These are phyloP conservation scores for Leccinum barrowsii DNA, from an alignment of 768 basidiomycete species.

Conservation along the genomic window DNA sequence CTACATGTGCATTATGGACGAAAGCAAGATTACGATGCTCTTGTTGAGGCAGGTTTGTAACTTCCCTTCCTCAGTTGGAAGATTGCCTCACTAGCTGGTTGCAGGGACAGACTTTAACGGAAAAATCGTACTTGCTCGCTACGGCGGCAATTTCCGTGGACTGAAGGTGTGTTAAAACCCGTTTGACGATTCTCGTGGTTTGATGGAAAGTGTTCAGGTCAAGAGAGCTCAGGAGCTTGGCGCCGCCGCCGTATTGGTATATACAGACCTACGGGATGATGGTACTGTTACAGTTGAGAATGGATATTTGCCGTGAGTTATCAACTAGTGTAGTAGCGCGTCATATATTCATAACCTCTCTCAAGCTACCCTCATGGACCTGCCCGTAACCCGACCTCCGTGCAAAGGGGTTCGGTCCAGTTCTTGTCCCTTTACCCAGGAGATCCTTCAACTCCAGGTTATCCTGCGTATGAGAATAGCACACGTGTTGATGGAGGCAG, in stretches of 20 bases:
- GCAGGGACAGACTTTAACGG: constrained; percentile 66
- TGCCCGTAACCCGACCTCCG: constrained; percentile 77
- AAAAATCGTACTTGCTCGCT: constrained; percentile 76
- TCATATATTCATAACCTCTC: background rate
- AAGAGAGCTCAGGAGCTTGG: constrained; percentile 88
- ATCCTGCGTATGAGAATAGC: constrained; percentile 81
- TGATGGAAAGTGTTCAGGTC: constrained; percentile 47
- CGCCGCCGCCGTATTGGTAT: constrained; percentile 76
- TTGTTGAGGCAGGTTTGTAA: constrained; percentile 44
- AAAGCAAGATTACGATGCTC: constrained; percentile 60
- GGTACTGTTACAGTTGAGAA: constrained; percentile 75
- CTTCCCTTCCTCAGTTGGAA: background rate
- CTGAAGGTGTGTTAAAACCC: constrained; percentile 56
- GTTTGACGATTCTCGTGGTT: constrained; percentile 8
- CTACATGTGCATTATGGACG: constrained; percentile 58
- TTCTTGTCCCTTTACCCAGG: constrained; percentile 66
- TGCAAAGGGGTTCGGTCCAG: constrained; percentile 85
- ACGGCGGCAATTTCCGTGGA: constrained; percentile 81
- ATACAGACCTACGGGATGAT: constrained; percentile 85
- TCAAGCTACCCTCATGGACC: constrained; percentile 66
- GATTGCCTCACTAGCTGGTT: constrained; percentile 1
- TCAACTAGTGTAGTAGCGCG: background rate
- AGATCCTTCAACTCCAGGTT: constrained; percentile 84
- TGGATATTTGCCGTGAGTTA: constrained; percentile 59
- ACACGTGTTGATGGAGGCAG: constrained; percentile 59